Evolutionary conservation across 2,329 filamentous ascomycete genomes (phyloP), one percentile per base, ranked within the genome.

Genomic region (Sporothrix dimorphospora): DNA sequence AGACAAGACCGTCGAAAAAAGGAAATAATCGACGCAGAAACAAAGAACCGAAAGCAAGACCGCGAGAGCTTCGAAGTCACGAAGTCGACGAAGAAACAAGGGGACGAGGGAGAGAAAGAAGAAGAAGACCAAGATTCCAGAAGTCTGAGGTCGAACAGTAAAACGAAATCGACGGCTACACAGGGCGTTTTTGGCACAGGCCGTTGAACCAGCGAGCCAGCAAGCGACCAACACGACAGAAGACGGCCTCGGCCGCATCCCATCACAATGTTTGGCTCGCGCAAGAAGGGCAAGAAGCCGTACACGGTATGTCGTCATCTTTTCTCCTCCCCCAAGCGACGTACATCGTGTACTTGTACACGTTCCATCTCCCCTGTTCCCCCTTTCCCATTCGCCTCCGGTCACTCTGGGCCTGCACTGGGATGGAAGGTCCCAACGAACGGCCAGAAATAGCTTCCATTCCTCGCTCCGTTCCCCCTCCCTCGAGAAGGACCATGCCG

Each of bases 221-320:
- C 30, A 3, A 1, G n/a, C 16, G 11, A 47, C 59, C 69, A 27
- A 5, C 45, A 21, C 14, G 27, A 47, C 19, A n/a, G 47, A 57
- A 71, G 30, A 63, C 61, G 53, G 59, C 57, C 49, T 40, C 47
- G 53, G 68, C 63, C 51, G 70, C 51, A 34, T 38, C 34, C n/a
- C 57, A 34, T 53, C 59, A 66, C 42, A 3, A 74, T 76, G 86
- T 88, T 88, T 79, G 83, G 82, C 76, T 85, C 85, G 75, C 83
- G 83, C 80, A 85, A 82, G 79, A 84, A 83, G 78, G 82, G 84
- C 49, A 81, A 81, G 79, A 82, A 83, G 79, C 82, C 82, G 72
- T 81, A 81, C 77, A 82, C 82, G 82, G 86, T 87, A 84, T 81
- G 85, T 82, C 75, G 72, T 71, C 71, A 70, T 71, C 72, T 76